phyloP scores from a whole-genome alignment of 495 filamentous ascomycete genomes.

The Aspergillus indologenus region DNA sequence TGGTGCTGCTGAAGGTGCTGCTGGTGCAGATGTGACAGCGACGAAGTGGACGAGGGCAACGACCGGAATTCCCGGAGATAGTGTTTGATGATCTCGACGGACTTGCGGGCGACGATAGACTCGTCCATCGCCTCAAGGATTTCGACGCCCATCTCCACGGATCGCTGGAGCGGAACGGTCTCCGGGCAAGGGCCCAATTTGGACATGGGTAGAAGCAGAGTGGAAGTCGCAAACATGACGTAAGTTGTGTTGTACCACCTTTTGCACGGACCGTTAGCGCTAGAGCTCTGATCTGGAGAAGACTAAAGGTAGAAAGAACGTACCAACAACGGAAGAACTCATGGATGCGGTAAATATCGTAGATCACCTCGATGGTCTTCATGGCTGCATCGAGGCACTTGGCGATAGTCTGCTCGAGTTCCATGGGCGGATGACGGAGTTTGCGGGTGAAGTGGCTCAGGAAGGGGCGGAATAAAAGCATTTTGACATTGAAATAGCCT shows the following conservation, averaged over 20 bases:
- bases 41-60: not conserved
- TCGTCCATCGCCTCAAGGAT: constrained; percentile 46
- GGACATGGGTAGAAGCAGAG: constrained; percentile 39
- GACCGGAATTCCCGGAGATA: constrained; percentile 35
- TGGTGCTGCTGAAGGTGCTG: not conserved
- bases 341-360: constrained; percentile 42
- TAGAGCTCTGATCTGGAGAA: not conserved
- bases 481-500: constrained; percentile 44
- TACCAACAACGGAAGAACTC: constrained; percentile 46
- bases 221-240: constrained; percentile 43
- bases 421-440: constrained; percentile 30
- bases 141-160: constrained; percentile 40
- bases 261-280: not conserved
- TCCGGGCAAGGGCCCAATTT: constrained; percentile 33
- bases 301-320: constrained; percentile 3
- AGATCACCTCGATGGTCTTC: constrained; percentile 40
- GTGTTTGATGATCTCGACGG: constrained; percentile 38
- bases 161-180: constrained; percentile 30
- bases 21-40: not conserved
- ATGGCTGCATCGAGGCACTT: constrained; percentile 40
- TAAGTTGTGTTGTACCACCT: constrained; percentile 49
- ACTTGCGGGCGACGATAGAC: constrained; percentile 38
- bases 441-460: constrained; percentile 38
- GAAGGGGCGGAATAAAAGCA: constrained; percentile 40
- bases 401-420: constrained; percentile 31